These are phyloP conservation scores for Escallonia rubra DNA, from an alignment of 129 eudicot species.

Conservation along the genomic window DNA sequence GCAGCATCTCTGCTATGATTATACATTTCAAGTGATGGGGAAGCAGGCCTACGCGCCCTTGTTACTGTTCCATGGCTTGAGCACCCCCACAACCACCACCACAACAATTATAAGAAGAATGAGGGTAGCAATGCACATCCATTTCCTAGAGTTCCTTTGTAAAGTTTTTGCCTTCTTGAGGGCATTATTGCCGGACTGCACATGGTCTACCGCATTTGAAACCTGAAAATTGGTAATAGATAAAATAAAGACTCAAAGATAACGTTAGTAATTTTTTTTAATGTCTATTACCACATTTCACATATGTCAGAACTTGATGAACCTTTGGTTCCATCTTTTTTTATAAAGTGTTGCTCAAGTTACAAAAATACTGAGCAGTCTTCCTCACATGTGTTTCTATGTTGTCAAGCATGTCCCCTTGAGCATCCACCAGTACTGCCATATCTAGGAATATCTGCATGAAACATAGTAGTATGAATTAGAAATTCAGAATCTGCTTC, in stretches of 20 bases:
- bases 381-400: constrained; percentile 79
- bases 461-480: background rate
- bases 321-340: too few species aligned
- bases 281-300: too few species aligned
- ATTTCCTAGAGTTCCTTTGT: constrained; percentile 74
- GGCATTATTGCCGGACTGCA: constrained; percentile 78
- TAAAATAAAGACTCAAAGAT: too few species aligned
- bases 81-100: constrained; percentile 74
- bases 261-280: too few species aligned
- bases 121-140: constrained; percentile 89
- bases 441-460: constrained; percentile 87
- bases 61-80: constrained; percentile 81
- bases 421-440: constrained; percentile 94
- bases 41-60: constrained; percentile 46
- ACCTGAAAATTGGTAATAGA: constrained; percentile 32
- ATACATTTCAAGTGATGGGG: background rate
- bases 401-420: constrained; percentile 93
- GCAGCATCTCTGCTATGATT: background rate
- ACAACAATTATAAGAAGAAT: constrained; percentile 66
- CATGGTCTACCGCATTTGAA: constrained; percentile 89
- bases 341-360: too few species aligned
- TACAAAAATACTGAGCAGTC: too few species aligned
- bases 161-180: constrained; percentile 75
- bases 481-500: background rate
- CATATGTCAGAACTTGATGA: too few species aligned